phyloP scores from a whole-genome alignment of 257 asterid genomes.

The Schizonepeta tenuifolia region DNA sequence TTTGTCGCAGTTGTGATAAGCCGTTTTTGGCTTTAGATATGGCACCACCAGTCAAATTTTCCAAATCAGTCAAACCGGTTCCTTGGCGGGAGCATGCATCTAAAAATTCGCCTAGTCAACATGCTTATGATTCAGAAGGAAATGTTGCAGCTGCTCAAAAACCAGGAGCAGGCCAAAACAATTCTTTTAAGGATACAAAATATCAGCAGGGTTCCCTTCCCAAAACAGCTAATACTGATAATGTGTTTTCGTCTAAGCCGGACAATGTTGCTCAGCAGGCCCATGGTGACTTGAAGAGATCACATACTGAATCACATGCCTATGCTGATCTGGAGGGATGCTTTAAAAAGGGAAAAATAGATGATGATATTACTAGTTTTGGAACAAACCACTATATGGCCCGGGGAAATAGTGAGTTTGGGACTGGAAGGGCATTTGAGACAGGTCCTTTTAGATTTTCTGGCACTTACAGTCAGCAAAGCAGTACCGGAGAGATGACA shows the following conservation, averaged over 20 bases:
- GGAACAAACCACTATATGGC: conserved; percentile 38
- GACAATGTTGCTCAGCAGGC: conserved; percentile 56
- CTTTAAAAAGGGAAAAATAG: conserved; percentile 52
- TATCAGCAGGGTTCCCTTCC: conserved; percentile 42
- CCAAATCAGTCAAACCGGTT: conserved; percentile 40
- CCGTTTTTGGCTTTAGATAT: conserved; percentile 56
- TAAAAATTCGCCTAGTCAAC: conserved; percentile 33
- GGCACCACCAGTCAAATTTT: conserved; percentile 46
- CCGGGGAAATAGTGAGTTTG: conserved; percentile 36
- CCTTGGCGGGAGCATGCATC: conserved; percentile 39
- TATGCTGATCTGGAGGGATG: conserved; percentile 36
- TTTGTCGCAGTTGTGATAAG: conserved; percentile 53
- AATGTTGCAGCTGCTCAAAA: conserved; percentile 43
- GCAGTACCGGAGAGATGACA: conserved; percentile 48
- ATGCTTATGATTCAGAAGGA: conserved; percentile 38
- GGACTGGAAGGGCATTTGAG: conserved; percentile 29
- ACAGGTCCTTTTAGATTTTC: conserved; percentile 39
- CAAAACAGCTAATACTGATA: conserved; percentile 39
- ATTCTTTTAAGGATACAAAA: conserved; percentile 19
- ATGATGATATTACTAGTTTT: conserved; percentile 36
- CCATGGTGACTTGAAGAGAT: conserved; percentile 57
- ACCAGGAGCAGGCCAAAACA: conserved; percentile 42
- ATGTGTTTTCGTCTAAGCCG: conserved; percentile 54
- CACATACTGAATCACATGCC: conserved; percentile 46
- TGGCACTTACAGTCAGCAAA: conserved; percentile 38